Percentiles rank a stretch among this genome's conserved stretches.
Evolutionary conservation across 805 yeast genomes (phyloP).

Genomic region (Yarrowia porcina): DNA sequence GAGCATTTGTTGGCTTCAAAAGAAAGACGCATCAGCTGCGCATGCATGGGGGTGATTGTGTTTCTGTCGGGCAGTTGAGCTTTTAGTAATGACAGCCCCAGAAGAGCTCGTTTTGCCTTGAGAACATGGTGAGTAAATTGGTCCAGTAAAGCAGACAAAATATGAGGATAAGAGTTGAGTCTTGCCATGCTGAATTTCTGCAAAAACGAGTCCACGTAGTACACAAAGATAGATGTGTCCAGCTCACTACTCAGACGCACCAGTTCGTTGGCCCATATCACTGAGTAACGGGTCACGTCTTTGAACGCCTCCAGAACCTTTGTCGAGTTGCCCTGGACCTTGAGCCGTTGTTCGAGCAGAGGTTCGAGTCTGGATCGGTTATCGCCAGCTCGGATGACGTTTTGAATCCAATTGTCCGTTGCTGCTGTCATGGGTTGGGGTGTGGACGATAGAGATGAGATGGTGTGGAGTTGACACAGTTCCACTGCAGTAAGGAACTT

Average conservation of each 20-base stretch:
- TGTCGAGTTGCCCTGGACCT: not conserved
- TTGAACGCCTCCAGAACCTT: conserved; percentile 12
- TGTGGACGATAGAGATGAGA: not conserved
- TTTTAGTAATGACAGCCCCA: not conserved
- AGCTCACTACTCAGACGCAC: not conserved
- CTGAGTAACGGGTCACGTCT: not conserved
- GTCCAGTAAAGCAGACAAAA: not conserved
- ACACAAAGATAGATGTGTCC: not conserved
- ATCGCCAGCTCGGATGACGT: not conserved
- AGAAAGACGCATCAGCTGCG: conserved; percentile 11
- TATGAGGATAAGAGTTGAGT: not conserved
- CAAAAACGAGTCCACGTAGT: conserved; percentile 3
- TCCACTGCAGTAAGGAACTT: not conserved
- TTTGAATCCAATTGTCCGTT: conserved; percentile 3
- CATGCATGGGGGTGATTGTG: conserved; percentile 23
- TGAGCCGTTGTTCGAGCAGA: not conserved
- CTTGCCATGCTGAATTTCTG: not conserved
- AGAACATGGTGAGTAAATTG: not conserved
- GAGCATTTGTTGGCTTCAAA: conserved; percentile 2
- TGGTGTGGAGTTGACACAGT: not conserved
- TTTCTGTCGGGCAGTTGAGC: not conserved
- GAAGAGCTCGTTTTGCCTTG: not conserved
- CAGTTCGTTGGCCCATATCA: conserved; percentile 17
- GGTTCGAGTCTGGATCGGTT: not conserved
- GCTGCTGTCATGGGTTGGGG: not conserved